Base-by-base conservation (phyloP, 352 stramenopile genomes). In the Pythium rishiriense region DNA sequence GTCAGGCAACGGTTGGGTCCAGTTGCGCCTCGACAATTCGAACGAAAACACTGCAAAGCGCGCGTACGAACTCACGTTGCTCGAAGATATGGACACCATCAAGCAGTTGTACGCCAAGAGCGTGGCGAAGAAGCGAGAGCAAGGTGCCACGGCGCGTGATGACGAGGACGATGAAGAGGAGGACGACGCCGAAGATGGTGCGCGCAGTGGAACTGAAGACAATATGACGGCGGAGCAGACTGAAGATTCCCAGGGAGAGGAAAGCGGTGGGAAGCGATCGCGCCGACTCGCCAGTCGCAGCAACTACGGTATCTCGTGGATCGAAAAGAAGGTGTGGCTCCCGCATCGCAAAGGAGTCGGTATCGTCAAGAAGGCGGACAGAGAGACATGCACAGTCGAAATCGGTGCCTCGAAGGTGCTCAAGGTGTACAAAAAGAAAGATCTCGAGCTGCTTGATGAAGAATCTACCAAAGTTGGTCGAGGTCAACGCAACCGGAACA, bases 1-100 rank as follows among this genome's bases (percentile, higher is more conserved):
- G 14, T 96, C 87, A 6, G 87, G 87, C 21, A 96, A 96, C 59
- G 87, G 87, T n/a, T 96, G 87, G 87, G 87, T 96, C 25, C 87
- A 96, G 54, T 64, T 96, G 19, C 79, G 81, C 31, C 75, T 96
- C 7, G 75, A 93, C 42, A 91, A 93, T 53, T 91, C 85, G 17
- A 90, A 83, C 49, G 82, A 92, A 43, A 93, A 93, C 59, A 96
- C 87, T 3, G 87, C 87, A 14, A 96, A 96, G 59, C 85, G 87
- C 25, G 87, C 87, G 28, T 96, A 96, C 50, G 87, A 96, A 43
- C 69, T 96, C 41, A 96, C 87, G 15, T 69, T 96, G 42, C 69
- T 96, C 15, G 87, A 96, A 59, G 74, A 91, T 59, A 81, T 96
- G 70, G 79, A 90, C 26, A 91, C 77, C 0, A 94, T 94, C 62